Conservation (phyloP, 108 stramenopile species). For the Fragilaria radians region DNA sequence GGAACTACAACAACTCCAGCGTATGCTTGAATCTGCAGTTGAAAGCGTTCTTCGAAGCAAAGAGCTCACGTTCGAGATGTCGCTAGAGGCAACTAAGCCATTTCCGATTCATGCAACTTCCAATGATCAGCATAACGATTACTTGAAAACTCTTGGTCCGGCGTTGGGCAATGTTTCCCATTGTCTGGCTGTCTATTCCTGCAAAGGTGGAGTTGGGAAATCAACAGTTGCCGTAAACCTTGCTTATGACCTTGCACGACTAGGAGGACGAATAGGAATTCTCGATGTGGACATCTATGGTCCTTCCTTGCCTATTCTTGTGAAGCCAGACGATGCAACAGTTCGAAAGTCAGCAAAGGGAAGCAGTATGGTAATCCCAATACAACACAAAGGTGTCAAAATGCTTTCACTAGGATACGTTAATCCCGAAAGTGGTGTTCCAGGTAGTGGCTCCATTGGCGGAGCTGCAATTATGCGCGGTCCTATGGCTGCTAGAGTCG, state of each 20-base stretch:
- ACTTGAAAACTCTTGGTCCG: constrained; percentile 37
- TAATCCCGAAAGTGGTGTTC: constrained; percentile 79
- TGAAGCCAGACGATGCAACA: constrained; percentile 67
- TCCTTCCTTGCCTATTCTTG: constrained; percentile 84
- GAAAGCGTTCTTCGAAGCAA: constrained; percentile 19
- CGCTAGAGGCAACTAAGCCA: constrained; percentile 22
- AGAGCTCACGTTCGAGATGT: constrained; percentile 20
- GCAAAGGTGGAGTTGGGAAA: constrained; percentile 98
- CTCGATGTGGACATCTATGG: constrained; percentile 98
- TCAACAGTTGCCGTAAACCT: constrained; percentile 95
- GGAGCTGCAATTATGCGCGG: constrained; percentile 82
- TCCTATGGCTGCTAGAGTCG: constrained; percentile 89
- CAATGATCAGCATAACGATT: constrained; percentile 27
- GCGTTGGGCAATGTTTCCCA: constrained; percentile 65
- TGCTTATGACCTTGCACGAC: constrained; percentile 88
- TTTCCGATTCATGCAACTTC: constrained; percentile 19
- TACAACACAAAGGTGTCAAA: constrained; percentile 80
- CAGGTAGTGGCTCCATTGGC: constrained; percentile 61
- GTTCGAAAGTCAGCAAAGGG: constrained; percentile 60
- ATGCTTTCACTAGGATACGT: constrained; percentile 85
- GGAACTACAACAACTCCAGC: constrained; percentile 30
- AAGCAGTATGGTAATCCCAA: constrained; percentile 73
- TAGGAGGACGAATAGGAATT: constrained; percentile 89
- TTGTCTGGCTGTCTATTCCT: constrained; percentile 83
- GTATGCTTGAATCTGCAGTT: constrained; percentile 26